Base-by-base conservation (phyloP, 805 yeast species). In the Grigorovia humatica region DNA sequence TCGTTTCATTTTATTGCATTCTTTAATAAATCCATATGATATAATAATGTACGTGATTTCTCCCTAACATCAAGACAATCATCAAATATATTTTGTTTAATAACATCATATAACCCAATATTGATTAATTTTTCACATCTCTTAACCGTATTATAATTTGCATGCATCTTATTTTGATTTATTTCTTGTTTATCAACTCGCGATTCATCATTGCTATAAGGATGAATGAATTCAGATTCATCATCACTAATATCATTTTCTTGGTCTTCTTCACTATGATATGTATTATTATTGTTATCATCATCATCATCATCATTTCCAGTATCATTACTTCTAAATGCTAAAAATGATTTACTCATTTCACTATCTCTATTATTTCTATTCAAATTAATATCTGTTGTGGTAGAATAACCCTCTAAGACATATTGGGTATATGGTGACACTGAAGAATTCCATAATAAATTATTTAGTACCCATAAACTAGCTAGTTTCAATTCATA, bases 381-480 rank as follows among this genome's bases (percentile, higher is more conserved):
- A 29, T 18, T 42, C 6, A 41, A 29, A 18, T 29, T 42, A 32
- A 17, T 50, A 17, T 40, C 52, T 18, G 49, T 45, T 13, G 48
- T 49, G 12, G 47, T 43, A 20, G 49, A 19, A 47, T 50, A 52
- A 23, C 49, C 47, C 46, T 59, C 62, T 27, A 59, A 46, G 7
- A 57, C 60, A 44, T 55, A 59, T 41, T 61, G 60, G 1, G 63
- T 57, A 48, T 59, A 62, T 20, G 54, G 57, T 1, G 64, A 58
- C 13, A 62, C 51, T 7, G 63, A 55, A 0, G 69, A 64, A 51
- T 64, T 61, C 70, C 70, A 66, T 8, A 65, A 52, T 11, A 66
- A 50, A 51, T 66, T 66, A 44, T 62, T 66, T 19, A 66, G 52
- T 1, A 65, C 62, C 69, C 69, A 65, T 38, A 66, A 48, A 44